A percentile compares a stretch with the other conserved stretches of the same genome.
Conservation (phyloP, 495 filamentous ascomycete species). For the Xylaria cubensis region DNA sequence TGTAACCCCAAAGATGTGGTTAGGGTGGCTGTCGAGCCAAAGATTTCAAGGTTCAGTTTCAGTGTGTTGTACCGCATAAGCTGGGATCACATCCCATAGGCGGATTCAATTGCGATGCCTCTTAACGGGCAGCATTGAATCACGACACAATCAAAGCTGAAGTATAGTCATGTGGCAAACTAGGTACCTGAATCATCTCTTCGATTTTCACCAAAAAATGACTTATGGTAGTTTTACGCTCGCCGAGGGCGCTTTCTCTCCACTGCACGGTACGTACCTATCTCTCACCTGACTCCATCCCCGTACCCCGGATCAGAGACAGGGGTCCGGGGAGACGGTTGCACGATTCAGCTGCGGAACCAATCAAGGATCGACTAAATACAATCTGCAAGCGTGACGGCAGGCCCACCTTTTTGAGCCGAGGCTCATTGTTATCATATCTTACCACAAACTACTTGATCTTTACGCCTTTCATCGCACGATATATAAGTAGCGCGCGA, state of each 20-base stretch:
- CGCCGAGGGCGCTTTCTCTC: neutral
- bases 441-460: neutral
- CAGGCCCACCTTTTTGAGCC: constrained; percentile 3
- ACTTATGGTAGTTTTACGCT: neutral
- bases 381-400: neutral
- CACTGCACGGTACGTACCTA: neutral
- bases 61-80: constrained; percentile 9
- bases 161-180: neutral
- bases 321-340: neutral
- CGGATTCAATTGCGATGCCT: neutral
- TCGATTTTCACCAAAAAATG: neutral
- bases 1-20: neutral
- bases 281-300: neutral
- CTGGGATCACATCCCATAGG: neutral
- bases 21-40: neutral
- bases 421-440: constrained; percentile 16
- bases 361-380: constrained; percentile 12
- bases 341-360: neutral
- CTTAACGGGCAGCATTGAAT: neutral
- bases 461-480: neutral
- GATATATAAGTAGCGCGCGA: neutral
- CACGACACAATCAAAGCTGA: neutral
- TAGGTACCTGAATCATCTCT: neutral
- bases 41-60: neutral
- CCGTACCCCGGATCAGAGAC: constrained; percentile 12